Conservation (phyloP, 2,329 filamentous ascomycete genomes). For the Aspergillus tamarii region DNA sequence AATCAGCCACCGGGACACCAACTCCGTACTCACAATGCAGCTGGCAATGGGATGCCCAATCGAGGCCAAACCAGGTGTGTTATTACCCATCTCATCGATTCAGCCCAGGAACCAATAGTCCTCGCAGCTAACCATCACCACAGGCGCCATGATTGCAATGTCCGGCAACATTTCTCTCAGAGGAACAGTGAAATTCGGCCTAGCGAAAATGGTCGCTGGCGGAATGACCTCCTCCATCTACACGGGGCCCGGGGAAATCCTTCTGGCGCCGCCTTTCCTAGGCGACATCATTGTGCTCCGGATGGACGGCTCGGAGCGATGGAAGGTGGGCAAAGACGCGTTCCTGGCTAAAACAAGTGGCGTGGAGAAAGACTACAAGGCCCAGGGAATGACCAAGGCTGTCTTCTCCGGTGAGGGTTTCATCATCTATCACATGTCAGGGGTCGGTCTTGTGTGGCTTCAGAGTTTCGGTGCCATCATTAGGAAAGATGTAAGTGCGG, state of each 20-base stretch:
- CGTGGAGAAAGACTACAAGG: constrained; percentile 84
- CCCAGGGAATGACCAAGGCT: constrained; percentile 82
- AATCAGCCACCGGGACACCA: constrained; percentile 88
- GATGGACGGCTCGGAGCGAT: constrained; percentile 66
- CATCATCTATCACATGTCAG: constrained; percentile 85
- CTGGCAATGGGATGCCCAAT: constrained; percentile 87
- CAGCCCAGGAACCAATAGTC: no score
- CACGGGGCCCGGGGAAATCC: constrained; percentile 86
- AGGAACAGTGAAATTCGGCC: constrained; percentile 79
- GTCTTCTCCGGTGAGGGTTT: constrained; percentile 93
- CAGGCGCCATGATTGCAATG: constrained; percentile 93
- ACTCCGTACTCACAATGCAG: constrained; percentile 86
- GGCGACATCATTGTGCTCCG: constrained; percentile 85
- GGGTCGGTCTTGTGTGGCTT: constrained; percentile 82
- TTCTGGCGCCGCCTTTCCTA: constrained; percentile 77
- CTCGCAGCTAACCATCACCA: background rate
- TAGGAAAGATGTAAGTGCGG: constrained; percentile 73
- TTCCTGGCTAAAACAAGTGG: constrained; percentile 85
- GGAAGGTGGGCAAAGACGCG: constrained; percentile 84
- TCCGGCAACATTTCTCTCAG: constrained; percentile 82
- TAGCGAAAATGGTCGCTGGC: constrained; percentile 88
- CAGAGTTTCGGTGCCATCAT: constrained; percentile 95
- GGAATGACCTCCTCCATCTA: constrained; percentile 78
- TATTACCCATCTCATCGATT: no score
- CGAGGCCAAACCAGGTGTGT: constrained; percentile 67